A percentile compares a stretch with the other conserved stretches of the same genome.
These are phyloP conservation scores for Mycosphaerella arachidis DNA, from an alignment of 2,329 filamentous ascomycete genomes.

Conservation along the genomic window DNA sequence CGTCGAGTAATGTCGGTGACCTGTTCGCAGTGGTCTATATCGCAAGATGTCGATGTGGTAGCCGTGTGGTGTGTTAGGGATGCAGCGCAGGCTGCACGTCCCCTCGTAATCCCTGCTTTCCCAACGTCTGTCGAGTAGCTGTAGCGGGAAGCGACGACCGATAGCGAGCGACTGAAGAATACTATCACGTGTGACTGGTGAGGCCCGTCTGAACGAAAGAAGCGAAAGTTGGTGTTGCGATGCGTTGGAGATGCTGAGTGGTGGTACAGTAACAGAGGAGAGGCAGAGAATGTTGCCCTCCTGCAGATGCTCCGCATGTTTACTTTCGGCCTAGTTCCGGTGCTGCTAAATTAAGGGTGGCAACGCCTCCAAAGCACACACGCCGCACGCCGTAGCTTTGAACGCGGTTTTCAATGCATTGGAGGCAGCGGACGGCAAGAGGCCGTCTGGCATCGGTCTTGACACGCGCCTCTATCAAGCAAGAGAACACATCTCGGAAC, in stretches of 20 bases:
- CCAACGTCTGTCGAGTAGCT: conserved; percentile 8
- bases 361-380: background rate
- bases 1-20: conserved; percentile 2
- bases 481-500: too few species aligned
- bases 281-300: background rate
- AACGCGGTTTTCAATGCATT: too few species aligned
- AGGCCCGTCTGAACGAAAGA: background rate
- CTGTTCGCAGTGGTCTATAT: conserved; percentile 4
- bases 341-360: background rate
- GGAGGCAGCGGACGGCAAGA: too few species aligned
- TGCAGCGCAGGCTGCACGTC: conserved; percentile 15
- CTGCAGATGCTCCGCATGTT: background rate
- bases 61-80: conserved; percentile 2
- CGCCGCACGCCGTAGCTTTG: too few species aligned
- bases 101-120: conserved; percentile 13
- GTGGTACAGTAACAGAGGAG: background rate
- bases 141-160: background rate
- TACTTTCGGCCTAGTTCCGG: background rate
- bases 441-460: too few species aligned
- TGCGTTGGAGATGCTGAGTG: background rate
- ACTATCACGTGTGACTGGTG: conserved; percentile 1
- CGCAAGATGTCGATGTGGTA: conserved; percentile 6
- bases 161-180: conserved; percentile 1
- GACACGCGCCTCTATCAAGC: too few species aligned
- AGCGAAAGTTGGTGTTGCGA: background rate